These are phyloP conservation scores for Solanum piurae DNA, from an alignment of 257 asterid genomes.

Conservation along the genomic window DNA sequence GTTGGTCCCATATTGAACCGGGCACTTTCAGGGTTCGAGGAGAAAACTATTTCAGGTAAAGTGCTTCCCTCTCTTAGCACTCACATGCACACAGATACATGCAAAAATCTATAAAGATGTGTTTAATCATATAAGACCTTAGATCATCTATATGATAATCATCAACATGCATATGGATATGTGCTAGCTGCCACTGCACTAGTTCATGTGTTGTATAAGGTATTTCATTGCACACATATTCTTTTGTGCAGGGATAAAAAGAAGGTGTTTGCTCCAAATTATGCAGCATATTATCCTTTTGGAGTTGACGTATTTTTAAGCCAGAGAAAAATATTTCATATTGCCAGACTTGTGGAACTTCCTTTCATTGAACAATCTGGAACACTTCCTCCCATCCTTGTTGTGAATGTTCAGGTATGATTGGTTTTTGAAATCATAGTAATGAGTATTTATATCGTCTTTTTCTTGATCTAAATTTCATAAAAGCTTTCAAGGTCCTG, in stretches of 20 bases:
- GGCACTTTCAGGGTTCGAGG: conserved; percentile 80
- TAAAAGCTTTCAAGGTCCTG: background rate
- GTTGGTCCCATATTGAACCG: conserved; percentile 88
- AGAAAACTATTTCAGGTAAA: conserved; percentile 64
- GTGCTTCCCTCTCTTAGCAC: background rate
- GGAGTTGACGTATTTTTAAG: conserved; percentile 89
- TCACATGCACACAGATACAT: background rate
- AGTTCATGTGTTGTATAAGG: background rate
- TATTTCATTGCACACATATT: background rate
- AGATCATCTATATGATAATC: background rate
- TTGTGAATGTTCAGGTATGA: conserved; percentile 87
- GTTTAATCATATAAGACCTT: background rate
- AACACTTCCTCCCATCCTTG: conserved; percentile 79
- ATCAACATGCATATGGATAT: background rate
- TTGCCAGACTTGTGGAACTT: conserved; percentile 80
- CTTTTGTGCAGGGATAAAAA: conserved; percentile 58
- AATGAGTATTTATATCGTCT: background rate
- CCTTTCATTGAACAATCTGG: conserved; percentile 45
- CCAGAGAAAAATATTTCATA: conserved; percentile 66
- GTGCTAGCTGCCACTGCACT: background rate
- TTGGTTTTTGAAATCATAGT: background rate
- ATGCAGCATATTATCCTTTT: conserved; percentile 83
- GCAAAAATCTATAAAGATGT: background rate
- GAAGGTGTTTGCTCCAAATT: conserved; percentile 72
- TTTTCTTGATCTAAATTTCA: background rate